Evolutionary conservation across 2,329 filamentous ascomycete genomes (phyloP).

Genomic region (Chalaropsis thielavioides): DNA sequence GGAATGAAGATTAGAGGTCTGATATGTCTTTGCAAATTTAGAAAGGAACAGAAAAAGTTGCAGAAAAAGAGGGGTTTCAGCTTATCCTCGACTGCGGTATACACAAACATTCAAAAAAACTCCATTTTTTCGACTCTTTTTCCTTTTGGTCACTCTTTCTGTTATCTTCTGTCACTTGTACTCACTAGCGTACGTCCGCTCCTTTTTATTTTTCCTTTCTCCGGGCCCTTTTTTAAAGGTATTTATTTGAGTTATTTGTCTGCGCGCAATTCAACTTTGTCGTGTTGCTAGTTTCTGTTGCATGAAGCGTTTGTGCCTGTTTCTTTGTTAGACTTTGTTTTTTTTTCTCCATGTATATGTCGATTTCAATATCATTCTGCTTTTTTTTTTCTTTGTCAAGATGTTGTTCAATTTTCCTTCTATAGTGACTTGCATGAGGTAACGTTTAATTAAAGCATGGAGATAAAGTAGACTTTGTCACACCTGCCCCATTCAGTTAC

Average conservation of each 20-base stretch:
- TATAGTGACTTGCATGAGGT: neutral
- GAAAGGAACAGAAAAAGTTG: neutral
- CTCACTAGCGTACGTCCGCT: neutral
- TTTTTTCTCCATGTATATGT: neutral
- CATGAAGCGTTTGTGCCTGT: neutral
- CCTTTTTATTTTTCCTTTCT: conserved; percentile 3
- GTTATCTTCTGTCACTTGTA: neutral
- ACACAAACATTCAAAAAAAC: neutral
- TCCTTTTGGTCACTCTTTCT: neutral
- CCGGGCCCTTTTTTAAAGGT: neutral
- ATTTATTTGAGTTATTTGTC: neutral
- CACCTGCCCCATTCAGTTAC: neutral
- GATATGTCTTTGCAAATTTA: neutral
- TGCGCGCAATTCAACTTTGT: neutral
- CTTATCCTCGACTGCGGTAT: conserved; percentile 4
- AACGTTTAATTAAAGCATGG: neutral
- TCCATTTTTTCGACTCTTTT: neutral
- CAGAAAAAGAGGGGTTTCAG: neutral
- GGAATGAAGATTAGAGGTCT: neutral
- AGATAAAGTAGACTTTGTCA: neutral
- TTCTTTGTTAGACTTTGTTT: neutral
- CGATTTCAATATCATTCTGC: neutral
- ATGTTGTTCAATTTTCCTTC: neutral
- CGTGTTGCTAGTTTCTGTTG: neutral
- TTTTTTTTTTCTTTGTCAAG: neutral